Evolutionary conservation across 2,329 filamentous ascomycete genomes (phyloP), one percentile per base, ranked within the genome.

Genomic region (Apiospora kogelbergensis): DNA sequence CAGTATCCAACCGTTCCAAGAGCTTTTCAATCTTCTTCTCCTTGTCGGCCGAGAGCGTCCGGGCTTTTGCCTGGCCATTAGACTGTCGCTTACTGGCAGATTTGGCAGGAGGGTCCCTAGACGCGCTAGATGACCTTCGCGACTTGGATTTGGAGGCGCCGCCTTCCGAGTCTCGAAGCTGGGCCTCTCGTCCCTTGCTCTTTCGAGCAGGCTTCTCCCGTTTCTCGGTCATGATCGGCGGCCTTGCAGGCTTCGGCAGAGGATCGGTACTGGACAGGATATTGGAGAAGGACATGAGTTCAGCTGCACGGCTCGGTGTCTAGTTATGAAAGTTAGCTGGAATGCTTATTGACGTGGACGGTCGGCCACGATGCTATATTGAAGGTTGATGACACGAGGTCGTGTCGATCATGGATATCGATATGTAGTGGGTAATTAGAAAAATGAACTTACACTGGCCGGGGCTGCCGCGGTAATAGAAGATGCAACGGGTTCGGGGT

Each of bases 271-370:
- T 94, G 4, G 94, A 95, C 57, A 98, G 90, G 70, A 98, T 97
- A 78, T 95, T 98, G 73, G 94, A 96, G 77, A 98, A 96, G 6
- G 95, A 96, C 95, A 98, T 98, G 67, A 95, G 92, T 78, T 97
- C 93, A 69, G 91, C 91, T 48, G 91, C 86, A 78, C 94, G 90
- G 73, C 89, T 90, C 1, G 92, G 88, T 65, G 91, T 92, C 88
- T 94, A 79, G 24, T 3, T 33, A 10, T 46, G 69, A 6, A 4
- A 17, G 10, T 60, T 37, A 60, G 53, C 7, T 60, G 30, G 17
- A 10, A 60, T 60, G 53, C 30, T 60, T 60, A 37, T 60, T 60
- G 53, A 37, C 20, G 37, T 37, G 2, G 26, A 60, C 26, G 53
- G 53, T 37, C 30, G 53, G 33, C 46, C 26, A 69, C n/a, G 70